Percentiles rank a stretch among this genome's conserved stretches.
Conservation (phyloP, 2,329 filamentous ascomycete species). For the Truncatella angustata region DNA sequence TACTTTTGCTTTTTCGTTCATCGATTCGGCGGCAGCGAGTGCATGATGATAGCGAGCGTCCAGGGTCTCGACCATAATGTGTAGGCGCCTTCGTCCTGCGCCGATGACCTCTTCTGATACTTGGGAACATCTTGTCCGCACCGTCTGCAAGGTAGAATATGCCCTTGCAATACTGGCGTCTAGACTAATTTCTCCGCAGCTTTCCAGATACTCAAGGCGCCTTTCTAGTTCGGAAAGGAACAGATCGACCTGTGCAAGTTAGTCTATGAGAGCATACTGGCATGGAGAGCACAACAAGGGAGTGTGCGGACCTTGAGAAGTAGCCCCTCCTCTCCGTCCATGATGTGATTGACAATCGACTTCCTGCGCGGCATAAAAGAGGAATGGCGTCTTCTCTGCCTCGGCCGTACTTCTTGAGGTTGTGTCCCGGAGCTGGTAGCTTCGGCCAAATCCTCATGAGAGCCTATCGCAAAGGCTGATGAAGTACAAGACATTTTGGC, state of each 20-base stretch:
- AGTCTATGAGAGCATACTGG: too few species aligned
- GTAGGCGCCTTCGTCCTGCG: conserved; percentile 77
- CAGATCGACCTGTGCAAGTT: conserved; percentile 60
- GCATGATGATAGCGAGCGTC: conserved; percentile 86
- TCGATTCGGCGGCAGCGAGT: conserved; percentile 76
- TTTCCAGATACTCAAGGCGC: conserved; percentile 83
- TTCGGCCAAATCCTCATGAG: conserved; percentile 32
- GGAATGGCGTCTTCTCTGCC: conserved; percentile 52
- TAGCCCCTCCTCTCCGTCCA: conserved; percentile 62
- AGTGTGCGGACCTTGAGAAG: conserved; percentile 49
- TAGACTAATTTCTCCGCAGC: conserved; percentile 78
- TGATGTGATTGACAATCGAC: conserved; percentile 57
- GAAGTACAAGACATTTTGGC: conserved; percentile 29
- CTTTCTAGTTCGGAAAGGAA: conserved; percentile 85
- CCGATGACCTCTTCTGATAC: conserved; percentile 90
- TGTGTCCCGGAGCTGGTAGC: conserved; percentile 41
- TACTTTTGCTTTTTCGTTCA: conserved; percentile 88
- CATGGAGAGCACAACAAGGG: too few species aligned
- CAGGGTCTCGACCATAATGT: conserved; percentile 88
- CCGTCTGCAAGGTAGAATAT: conserved; percentile 81
- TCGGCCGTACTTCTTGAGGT: conserved; percentile 26
- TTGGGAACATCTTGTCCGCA: conserved; percentile 83
- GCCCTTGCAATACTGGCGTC: conserved; percentile 83
- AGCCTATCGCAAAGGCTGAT: conserved; percentile 25
- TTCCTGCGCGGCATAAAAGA: conserved; percentile 54